Evolutionary conservation across 2,329 filamentous ascomycete genomes (phyloP), one percentile per base, ranked within the genome.

Genomic region (Fusarium graminum): DNA sequence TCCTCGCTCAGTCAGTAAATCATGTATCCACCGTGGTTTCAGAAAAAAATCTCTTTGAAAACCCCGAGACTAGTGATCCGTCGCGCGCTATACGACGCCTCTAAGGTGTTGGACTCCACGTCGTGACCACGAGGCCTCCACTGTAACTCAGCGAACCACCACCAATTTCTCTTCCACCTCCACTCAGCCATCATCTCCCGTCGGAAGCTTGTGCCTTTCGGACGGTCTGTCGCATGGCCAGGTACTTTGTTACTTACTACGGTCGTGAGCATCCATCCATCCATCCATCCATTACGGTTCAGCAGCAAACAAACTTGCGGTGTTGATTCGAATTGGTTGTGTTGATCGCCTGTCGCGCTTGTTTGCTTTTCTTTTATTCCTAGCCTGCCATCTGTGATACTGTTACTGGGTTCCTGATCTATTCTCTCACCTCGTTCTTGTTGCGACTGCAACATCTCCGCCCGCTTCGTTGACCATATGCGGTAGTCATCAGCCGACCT

Each of bases 331-430:
- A 34, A 4, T n/a, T 36, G 32, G 60, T 64, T 62, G 66, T 55
- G 46, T 38, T 59, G 58, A 46, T 70, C 70, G 70, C 68, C 56
- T 72, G 67, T 65, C 70, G 70, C 70, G 70, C 68, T 72, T 72
- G 63, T 43, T 67, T 60, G 22, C 51, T 50, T 59, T 58, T 63
- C 13, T 36, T 8, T 16, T 36, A 16, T n/a, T n/a, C 30, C 30
- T 34, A n/a, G n/a, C n/a, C n/a, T n/a, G n/a, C n/a, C n/a, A n/a
- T n/a, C n/a, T n/a, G n/a, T n/a, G n/a, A n/a, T n/a, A n/a, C n/a
- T n/a, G n/a, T n/a, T n/a, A n/a, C n/a, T n/a, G n/a, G n/a, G n/a
- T n/a, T n/a, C n/a, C 42, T 39, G 17, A 11, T 52, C 36, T 59
- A 28, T 46, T 26, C 46, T 59, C 29, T 32, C 54, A 63, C 45